phyloP scores from a whole-genome alignment of 441 rosid species.

The Corymbia citriodora region DNA sequence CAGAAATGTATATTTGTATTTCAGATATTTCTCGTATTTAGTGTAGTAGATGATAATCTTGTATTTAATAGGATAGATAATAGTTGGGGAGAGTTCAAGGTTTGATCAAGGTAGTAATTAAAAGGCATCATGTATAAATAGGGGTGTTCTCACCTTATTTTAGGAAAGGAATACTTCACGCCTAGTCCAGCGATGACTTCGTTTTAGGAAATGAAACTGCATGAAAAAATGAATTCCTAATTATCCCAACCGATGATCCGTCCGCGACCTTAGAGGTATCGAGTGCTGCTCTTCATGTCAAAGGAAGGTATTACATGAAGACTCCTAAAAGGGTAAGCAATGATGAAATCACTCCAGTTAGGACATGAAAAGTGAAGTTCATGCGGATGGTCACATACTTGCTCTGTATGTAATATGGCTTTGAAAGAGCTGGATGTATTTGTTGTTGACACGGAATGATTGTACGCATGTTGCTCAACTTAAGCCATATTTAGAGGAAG shows the following conservation, averaged over 20 bases:
- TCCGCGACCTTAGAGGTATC: not conserved
- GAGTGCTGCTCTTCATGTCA: not conserved
- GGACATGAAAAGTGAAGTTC: not conserved
- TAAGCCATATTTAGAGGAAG: not conserved
- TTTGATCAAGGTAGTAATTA: too few relatives aligned
- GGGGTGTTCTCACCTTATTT: too few relatives aligned
- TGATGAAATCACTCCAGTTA: not conserved
- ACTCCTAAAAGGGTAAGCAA: not conserved
- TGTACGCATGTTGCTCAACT: not conserved
- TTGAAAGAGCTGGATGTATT: not conserved
- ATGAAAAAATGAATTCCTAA: not conserved
- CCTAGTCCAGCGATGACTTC: not conserved
- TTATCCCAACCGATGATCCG: not conserved
- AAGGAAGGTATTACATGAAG: not conserved
- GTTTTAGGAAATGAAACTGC: not conserved
- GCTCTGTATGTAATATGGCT: not conserved
- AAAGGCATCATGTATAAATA: too few relatives aligned
- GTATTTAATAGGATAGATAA: too few relatives aligned
- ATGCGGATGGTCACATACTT: not conserved
- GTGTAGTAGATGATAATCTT: too few relatives aligned
- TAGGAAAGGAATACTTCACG: not conserved
- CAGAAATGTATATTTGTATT: too few relatives aligned
- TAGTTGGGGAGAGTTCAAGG: too few relatives aligned
- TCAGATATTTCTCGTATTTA: too few relatives aligned
- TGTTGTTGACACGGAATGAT: not conserved